Evolutionary conservation across 2,329 filamentous ascomycete genomes (phyloP), one percentile per base, ranked within the genome.

Genomic region (Boeremia exigua): DNA sequence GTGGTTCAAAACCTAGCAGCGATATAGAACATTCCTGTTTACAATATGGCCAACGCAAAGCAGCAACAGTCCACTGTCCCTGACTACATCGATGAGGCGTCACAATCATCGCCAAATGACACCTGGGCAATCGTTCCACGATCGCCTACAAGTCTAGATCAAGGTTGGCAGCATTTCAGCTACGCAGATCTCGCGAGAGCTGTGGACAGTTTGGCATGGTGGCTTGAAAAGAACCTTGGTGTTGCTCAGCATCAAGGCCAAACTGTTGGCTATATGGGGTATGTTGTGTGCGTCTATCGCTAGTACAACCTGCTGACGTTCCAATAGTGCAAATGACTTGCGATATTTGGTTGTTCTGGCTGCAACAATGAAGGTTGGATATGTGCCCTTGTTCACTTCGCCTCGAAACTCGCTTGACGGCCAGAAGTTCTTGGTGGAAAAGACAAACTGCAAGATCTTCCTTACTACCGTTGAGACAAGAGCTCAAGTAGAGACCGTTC

Each of bases 221-320:
- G 54, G 54, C 48, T 56, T 17, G 54, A 56, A 23, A 39, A 44
- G 14, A 51, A 25, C 17, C 2, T 51, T 15, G 54, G 54, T 17
- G 27, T 34, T 14, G 17, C 48, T 8, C 17, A 56, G 27, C 25
- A 56, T 10, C 42, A 37, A 38, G 43, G 54, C 5, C 48, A 56
- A 32, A 51, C 48, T 6, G 51, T 56, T 25, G 54, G 47, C 10
- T 56, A 56, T 6, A 51, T 56, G 37, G 54, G 54, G 54, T 56
- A 14, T 6, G 47, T 34, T 2, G 7, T 4, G 6, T 6, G 9
- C 3, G 2, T 9, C 5, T 6, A 4, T 6, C 14, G n/a, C 6
- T 14, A 14, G 2, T 27, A 14, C 4, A 10, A 6, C 8, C 4
- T 7, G 4, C 49, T 52, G 14, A 52, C 12, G 25, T 6, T 2